A percentile compares a stretch with the other conserved stretches of the same genome.
These are phyloP conservation scores for Osmanthus fragrans DNA, from an alignment of 257 asterid genomes.

Conservation along the genomic window DNA sequence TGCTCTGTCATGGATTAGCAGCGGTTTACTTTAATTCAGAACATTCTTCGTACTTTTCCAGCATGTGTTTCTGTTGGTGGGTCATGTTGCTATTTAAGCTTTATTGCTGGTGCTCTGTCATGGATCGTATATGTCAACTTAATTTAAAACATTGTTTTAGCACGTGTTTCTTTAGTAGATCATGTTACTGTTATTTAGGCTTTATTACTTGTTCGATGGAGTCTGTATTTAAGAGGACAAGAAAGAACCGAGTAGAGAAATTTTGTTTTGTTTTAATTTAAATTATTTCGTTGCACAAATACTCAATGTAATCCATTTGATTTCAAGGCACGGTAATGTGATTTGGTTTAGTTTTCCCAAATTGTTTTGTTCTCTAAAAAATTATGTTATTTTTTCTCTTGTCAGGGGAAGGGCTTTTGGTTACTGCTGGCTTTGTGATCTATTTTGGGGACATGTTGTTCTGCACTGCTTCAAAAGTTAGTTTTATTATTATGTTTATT, in stretches of 20 bases:
- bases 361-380: conserved; percentile 27
- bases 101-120: background rate
- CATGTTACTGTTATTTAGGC: conserved; percentile 16
- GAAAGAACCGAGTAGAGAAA: background rate
- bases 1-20: conserved; percentile 67
- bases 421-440: conserved; percentile 79
- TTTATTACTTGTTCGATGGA: conserved; percentile 15
- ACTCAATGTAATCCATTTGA: conserved; percentile 3
- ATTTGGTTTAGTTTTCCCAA: background rate
- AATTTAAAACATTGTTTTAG: conserved; percentile 62
- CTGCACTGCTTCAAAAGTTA: conserved; percentile 66
- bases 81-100: conserved; percentile 21
- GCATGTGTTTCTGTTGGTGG: conserved; percentile 91
- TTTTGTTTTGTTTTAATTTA: background rate
- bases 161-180: conserved; percentile 67
- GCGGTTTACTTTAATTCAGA: conserved; percentile 64
- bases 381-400: conserved; percentile 31
- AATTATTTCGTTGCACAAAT: conserved; percentile 5
- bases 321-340: conserved; percentile 4
- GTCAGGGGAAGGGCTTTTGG: conserved; percentile 93
- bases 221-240: conserved; percentile 8
- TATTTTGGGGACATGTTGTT: conserved; percentile 84
- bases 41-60: conserved; percentile 72
- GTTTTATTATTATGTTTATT: conserved; percentile 22
- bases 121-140: conserved; percentile 45